Evolutionary conservation across 306 rosid species (phyloP).

Genomic region (Oemleria cerasiformis): DNA sequence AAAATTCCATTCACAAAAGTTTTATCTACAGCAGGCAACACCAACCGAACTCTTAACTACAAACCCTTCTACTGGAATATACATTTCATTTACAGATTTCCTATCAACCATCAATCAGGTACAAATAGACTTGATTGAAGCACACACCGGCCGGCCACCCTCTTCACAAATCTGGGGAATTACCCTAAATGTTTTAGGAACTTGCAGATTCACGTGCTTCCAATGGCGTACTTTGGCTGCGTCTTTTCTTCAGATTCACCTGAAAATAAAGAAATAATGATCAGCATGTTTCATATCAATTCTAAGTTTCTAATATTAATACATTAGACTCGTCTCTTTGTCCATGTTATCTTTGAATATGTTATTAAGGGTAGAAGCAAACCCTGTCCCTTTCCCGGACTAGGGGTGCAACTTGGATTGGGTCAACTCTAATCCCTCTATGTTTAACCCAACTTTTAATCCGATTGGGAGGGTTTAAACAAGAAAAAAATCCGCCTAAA

Average conservation of each 20-base stretch:
- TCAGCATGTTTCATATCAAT: neutral
- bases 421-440: no score
- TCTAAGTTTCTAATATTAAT: neutral
- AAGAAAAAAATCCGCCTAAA: no score
- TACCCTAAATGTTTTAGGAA: slow-evolving; percentile 26
- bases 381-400: neutral
- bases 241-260: slow-evolving; percentile 41
- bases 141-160: neutral
- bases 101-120: neutral
- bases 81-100: neutral
- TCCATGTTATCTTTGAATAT: neutral
- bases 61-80: neutral
- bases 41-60: neutral
- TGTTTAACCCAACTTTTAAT: no score
- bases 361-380: slow-evolving; percentile 9
- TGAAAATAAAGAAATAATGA: slow-evolving; percentile 17
- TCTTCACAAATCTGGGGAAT: neutral
- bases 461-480: no score
- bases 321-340: neutral
- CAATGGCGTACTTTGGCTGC: slow-evolving; percentile 32
- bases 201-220: slow-evolving; percentile 38
- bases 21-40: neutral
- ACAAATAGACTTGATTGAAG: neutral
- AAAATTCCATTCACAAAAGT: slow-evolving; percentile 14
- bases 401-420: no score